A percentile compares a stretch with the other conserved stretches of the same genome.
These are phyloP conservation scores for Cenchrus purpureus DNA, from an alignment of 176 grass and related monocot species.

Conservation along the genomic window DNA sequence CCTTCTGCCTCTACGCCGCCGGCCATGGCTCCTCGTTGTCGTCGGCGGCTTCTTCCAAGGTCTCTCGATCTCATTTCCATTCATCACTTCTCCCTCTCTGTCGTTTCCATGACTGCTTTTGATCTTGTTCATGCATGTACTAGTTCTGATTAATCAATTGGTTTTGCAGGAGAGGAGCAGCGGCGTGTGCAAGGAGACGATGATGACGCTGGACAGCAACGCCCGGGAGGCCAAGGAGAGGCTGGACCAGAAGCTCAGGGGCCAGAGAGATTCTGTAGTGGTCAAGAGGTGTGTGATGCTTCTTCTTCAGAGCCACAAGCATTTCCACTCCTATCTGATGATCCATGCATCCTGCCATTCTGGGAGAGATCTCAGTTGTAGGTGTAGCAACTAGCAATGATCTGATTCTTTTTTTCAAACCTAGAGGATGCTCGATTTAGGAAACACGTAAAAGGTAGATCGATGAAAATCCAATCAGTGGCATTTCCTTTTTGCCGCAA, in stretches of 20 bases:
- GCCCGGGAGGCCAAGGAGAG: conserved; percentile 86
- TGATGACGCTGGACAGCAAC: conserved; percentile 49
- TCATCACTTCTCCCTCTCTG: not conserved
- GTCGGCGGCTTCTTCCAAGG: conserved; percentile 20
- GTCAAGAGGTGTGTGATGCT: conserved; percentile 55
- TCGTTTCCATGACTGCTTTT: no score
- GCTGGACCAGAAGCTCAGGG: conserved; percentile 78
- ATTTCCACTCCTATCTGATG: no score
- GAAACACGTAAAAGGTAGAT: no score
- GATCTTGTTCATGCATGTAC: not conserved
- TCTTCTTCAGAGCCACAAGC: no score
- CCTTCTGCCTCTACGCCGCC: conserved; percentile 27
- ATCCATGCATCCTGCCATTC: no score
- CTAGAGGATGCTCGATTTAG: no score
- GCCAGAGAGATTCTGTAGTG: conserved; percentile 37
- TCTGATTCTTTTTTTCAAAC: no score
- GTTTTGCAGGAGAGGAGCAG: conserved; percentile 48
- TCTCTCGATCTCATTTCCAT: not conserved
- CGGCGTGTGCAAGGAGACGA: conserved; percentile 39
- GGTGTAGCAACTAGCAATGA: no score
- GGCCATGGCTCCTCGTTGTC: conserved; percentile 35
- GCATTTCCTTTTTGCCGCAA: no score
- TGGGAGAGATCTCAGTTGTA: no score
- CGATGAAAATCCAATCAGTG: no score
- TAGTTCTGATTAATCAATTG: not conserved